phyloP scores from a whole-genome alignment of 148 eudicot species.

The Camellia granthamiana region DNA sequence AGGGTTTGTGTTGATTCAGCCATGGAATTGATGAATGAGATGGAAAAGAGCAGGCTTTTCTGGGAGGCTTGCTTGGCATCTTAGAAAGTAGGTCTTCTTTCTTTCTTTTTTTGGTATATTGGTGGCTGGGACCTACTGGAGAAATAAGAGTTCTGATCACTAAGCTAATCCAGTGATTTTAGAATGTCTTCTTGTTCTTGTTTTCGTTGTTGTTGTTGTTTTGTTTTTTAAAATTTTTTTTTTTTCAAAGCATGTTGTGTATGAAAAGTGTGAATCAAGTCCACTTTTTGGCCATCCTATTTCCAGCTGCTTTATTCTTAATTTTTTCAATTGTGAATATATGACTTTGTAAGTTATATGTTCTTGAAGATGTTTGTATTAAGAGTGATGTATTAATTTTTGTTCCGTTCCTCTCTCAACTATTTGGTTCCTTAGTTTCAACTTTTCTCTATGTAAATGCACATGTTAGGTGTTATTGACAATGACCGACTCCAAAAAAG shows the following conservation, averaged over 20 bases:
- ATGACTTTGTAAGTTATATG: not conserved
- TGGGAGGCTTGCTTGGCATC: slow-evolving; percentile 92
- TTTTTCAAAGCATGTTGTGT: not conserved
- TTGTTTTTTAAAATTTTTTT: not conserved
- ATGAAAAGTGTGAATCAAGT: not conserved
- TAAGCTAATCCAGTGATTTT: no score
- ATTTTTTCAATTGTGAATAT: not conserved
- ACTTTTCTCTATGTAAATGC: not conserved
- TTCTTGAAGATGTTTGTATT: not conserved
- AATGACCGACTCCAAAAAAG: no score
- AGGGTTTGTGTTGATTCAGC: slow-evolving; percentile 39
- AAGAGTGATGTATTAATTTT: not conserved
- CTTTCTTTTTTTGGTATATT: no score
- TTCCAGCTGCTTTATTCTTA: not conserved
- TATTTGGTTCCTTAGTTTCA: not conserved
- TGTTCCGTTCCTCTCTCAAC: not conserved
- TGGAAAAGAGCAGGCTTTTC: slow-evolving; percentile 60
- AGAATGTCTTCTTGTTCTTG: no score
- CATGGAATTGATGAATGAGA: slow-evolving; percentile 39
- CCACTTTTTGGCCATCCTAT: not conserved
- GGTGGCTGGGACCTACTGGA: no score
- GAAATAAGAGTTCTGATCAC: no score
- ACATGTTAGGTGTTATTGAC: no score
- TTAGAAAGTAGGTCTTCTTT: slow-evolving; percentile 8
- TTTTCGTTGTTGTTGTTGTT: not conserved